Evolutionary conservation across 1,284 basidiomycete genomes (phyloP).

Genomic region (Tetrapyrgos nigripes): DNA sequence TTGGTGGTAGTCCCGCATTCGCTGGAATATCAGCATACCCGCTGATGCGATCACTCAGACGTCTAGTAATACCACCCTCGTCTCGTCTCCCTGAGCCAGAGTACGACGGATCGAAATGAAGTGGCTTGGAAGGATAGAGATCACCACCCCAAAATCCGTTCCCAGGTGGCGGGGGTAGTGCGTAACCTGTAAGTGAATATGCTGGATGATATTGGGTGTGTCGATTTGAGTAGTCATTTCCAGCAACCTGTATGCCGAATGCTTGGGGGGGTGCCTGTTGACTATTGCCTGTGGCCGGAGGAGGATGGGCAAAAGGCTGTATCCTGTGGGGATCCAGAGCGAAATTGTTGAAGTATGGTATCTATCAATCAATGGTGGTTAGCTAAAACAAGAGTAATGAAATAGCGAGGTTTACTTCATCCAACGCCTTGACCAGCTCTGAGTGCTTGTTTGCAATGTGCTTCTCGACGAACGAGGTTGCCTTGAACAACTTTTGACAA

Average conservation of each 20-base stretch:
- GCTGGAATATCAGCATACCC: slow-evolving; percentile 70
- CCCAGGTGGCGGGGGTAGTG: slow-evolving; percentile 17
- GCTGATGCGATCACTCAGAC: slow-evolving; percentile 78
- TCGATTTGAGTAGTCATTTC: slow-evolving; percentile 53
- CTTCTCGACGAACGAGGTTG: slow-evolving; percentile 94
- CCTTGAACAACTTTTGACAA: slow-evolving; percentile 95
- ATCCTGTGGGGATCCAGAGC: slow-evolving; percentile 92
- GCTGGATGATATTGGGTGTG: slow-evolving; percentile 39
- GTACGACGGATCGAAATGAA: slow-evolving; percentile 36
- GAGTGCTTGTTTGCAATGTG: slow-evolving; percentile 90
- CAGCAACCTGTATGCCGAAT: slow-evolving; percentile 72
- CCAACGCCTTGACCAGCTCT: slow-evolving; percentile 79
- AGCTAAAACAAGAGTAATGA: slow-evolving; percentile 14
- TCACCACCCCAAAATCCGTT: slow-evolving; percentile 19
- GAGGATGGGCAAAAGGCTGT: slow-evolving; percentile 83
- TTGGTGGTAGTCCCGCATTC: slow-evolving; percentile 76
- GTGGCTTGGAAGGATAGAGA: slow-evolving; percentile 46
- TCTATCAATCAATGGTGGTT: slow-evolving; percentile 46
- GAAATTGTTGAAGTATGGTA: slow-evolving; percentile 92
- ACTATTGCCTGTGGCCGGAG: slow-evolving; percentile 63
- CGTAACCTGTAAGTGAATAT: slow-evolving; percentile 30
- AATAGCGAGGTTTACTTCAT: slow-evolving; percentile 59
- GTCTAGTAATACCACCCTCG: slow-evolving; percentile 58
- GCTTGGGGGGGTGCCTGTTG: slow-evolving; percentile 76
- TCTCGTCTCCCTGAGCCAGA: slow-evolving; percentile 52